Percentiles rank a stretch among this genome's conserved stretches.
These are phyloP conservation scores for Vigna trinervia DNA, from an alignment of 306 rosid genomes.

Conservation along the genomic window DNA sequence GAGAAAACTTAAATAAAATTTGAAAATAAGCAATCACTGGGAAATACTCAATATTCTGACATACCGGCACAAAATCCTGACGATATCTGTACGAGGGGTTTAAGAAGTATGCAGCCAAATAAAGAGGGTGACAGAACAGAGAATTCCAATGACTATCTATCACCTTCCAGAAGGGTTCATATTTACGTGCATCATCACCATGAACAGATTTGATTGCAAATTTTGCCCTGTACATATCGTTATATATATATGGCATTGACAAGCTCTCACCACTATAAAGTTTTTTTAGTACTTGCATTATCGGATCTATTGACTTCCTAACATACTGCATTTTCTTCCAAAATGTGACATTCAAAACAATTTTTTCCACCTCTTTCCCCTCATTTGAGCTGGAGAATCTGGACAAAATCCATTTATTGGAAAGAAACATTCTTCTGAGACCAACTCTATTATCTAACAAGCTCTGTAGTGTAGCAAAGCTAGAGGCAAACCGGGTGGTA, in stretches of 20 bases:
- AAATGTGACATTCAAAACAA: slow-evolving; percentile 68
- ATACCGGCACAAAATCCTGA: slow-evolving; percentile 82
- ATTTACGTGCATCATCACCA: slow-evolving; percentile 75
- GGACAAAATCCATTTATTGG: slow-evolving; percentile 85
- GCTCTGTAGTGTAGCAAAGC: slow-evolving; percentile 80
- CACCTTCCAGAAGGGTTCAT: slow-evolving; percentile 86
- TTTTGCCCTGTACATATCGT: slow-evolving; percentile 84
- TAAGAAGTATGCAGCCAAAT: slow-evolving; percentile 90
- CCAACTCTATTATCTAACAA: slow-evolving; percentile 79
- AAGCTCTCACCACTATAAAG: slow-evolving; percentile 66
- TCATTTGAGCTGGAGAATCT: slow-evolving; percentile 65
- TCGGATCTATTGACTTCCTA: slow-evolving; percentile 78
- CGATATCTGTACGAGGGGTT: slow-evolving; percentile 90
- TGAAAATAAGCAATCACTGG: slow-evolving; percentile 31
- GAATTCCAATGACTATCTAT: slow-evolving; percentile 83
- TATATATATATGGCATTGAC: slow-evolving; percentile 80
- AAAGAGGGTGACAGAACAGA: slow-evolving; percentile 81
- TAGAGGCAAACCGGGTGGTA: slow-evolving; percentile 69
- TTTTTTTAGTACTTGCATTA: slow-evolving; percentile 82
- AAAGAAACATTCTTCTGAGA: slow-evolving; percentile 79
- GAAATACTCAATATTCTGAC: slow-evolving; percentile 45
- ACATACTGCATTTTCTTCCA: slow-evolving; percentile 88
- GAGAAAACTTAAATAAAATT: slow-evolving; percentile 44
- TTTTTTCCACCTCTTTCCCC: slow-evolving; percentile 89
- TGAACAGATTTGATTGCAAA: slow-evolving; percentile 75